These are phyloP conservation scores for Eurotiales sp. DNA, from an alignment of 2,329 filamentous ascomycete genomes.

Conservation along the genomic window DNA sequence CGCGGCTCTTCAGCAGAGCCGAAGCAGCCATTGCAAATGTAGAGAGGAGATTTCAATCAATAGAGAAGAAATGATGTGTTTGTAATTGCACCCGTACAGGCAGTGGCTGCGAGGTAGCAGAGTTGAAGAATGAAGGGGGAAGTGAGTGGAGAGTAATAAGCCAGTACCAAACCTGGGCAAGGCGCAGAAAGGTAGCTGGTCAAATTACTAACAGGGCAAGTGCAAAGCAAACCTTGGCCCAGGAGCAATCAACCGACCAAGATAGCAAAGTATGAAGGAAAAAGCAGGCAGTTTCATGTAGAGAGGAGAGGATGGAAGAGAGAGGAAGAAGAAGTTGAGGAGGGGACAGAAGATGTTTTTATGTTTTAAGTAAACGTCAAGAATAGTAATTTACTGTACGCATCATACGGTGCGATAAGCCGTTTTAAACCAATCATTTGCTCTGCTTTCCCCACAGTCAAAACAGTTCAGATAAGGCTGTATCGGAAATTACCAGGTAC, in stretches of 20 bases:
- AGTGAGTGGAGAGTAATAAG: neutral
- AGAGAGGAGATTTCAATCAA: neutral
- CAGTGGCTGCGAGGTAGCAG: no score
- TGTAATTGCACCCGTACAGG: no score
- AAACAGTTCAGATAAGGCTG: no score
- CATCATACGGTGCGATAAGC: no score
- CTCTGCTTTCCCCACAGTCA: no score
- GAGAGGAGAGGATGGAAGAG: neutral
- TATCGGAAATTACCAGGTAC: no score
- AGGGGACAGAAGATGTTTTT: neutral
- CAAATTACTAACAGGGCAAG: no score
- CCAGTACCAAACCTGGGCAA: no score
- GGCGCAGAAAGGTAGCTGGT: no score
- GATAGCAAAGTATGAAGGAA: neutral
- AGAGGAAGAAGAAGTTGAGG: neutral
- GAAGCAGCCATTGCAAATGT: conserved; percentile 53
- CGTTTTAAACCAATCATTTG: neutral
- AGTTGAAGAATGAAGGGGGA: neutral
- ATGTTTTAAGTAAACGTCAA: neutral
- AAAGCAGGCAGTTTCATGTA: no score
- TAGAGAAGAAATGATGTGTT: neutral
- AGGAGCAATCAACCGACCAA: no score
- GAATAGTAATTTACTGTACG: neutral
- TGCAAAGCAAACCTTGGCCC: no score
- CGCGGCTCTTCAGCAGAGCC: conserved; percentile 69